Base-by-base conservation (phyloP, 169 alveolate species). In the Eimeria mitis region DNA sequence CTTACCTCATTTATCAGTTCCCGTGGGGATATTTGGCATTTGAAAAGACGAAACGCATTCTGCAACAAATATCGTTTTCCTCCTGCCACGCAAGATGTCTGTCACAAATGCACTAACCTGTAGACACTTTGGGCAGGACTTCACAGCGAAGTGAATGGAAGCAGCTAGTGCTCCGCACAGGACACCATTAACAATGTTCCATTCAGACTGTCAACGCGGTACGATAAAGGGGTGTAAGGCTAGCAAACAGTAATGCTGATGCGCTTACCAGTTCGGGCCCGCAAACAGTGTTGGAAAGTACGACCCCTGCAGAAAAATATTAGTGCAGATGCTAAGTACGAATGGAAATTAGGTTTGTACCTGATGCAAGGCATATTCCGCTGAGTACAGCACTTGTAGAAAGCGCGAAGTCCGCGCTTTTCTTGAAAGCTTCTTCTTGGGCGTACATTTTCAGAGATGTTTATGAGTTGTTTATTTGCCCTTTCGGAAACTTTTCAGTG, bases 361-460 rank as follows among this genome's bases (percentile, higher is more conserved):
- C 92, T 37, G 92, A 19, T 59, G 63, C 78, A 37, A 87, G 78
- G 83, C 92, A 87, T 19, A 87, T 83, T 59, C 92, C 92, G 63
- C 92, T 61, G 92, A 87, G 92, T 71, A 87, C 92, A 42, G 81
- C 37, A 56, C 83, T 63, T n/a, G 81, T 87, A 49, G 83, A 63
- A 56, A 87, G 92, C 78, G 92, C 92, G 92, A 87, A 87, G 19
- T 87, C 92, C n/a, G 92, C 92, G 92, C 92, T 63, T 63, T 42
- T 87, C 92, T 87, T 87, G 63, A 87, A 87, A 83, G 92, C 92
- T 87, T 87, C 92, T 54, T 87, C 92, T 63, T 87, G 92, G 61
- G 92, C 92, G 92, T 87, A 87, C 92, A 87, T 59, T 87, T 87
- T 63, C 81, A 47, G 25, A 31, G 59, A 34, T 40, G 42, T n/a